Percentiles rank a stretch among this genome's conserved stretches.
Evolutionary conservation across 1,284 basidiomycete genomes (phyloP).

Genomic region (Tilletiopsis washingtonensis): DNA sequence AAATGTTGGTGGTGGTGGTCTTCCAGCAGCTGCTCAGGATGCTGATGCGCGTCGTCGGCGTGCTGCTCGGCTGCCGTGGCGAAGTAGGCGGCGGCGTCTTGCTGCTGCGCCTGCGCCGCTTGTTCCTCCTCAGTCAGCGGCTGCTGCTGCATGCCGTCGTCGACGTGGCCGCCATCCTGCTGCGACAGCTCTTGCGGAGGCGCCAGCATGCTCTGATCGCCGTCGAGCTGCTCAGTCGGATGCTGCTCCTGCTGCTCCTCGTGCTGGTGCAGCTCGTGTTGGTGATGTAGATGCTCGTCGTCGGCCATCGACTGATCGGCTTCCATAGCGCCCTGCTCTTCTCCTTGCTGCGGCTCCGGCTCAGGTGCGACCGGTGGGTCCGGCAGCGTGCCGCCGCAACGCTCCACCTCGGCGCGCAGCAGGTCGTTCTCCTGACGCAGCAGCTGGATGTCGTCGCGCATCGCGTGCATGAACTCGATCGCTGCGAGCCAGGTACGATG

Average conservation of each 20-base stretch:
- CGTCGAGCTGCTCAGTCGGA: too few relatives aligned
- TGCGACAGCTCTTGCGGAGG: too few relatives aligned
- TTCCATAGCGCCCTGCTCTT: not conserved
- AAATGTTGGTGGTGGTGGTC: conserved; percentile 15
- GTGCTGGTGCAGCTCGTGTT: not conserved
- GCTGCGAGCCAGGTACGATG: too few relatives aligned
- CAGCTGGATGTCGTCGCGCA: not conserved
- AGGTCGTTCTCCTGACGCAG: not conserved
- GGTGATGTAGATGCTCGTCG: not conserved
- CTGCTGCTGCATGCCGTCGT: too few relatives aligned
- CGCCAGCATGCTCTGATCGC: too few relatives aligned
- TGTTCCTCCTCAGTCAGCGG: too few relatives aligned
- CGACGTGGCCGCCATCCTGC: too few relatives aligned
- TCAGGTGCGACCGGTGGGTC: not conserved
- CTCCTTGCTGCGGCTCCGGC: not conserved
- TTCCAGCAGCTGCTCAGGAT: conserved; percentile 15
- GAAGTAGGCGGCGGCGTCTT: too few relatives aligned
- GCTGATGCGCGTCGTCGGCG: conserved; percentile 17
- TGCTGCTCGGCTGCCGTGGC: too few relatives aligned
- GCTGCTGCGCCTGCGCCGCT: too few relatives aligned
- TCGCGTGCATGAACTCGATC: too few relatives aligned
- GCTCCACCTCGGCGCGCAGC: not conserved
- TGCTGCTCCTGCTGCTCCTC: not conserved
- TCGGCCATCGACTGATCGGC: not conserved
- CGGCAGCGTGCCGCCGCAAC: not conserved